Percentiles rank a stretch among this genome's conserved stretches.
Conservation (phyloP, 2,329 filamentous ascomycete genomes). For the Aureobasidium lini region DNA sequence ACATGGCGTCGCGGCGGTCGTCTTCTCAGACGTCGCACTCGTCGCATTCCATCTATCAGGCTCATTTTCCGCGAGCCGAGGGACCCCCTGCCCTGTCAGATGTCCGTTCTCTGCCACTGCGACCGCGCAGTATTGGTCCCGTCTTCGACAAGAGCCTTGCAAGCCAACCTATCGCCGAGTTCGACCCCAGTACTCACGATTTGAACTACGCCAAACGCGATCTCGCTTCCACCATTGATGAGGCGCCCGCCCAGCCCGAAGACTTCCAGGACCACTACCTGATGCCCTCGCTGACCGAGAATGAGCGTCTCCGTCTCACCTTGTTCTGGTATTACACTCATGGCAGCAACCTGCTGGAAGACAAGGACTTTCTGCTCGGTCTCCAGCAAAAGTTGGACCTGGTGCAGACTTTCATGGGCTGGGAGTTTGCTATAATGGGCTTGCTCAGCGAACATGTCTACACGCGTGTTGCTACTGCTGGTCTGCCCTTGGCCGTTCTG, state of each 20-base stretch:
- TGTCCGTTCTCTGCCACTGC: background rate
- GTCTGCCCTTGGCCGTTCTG: slow-evolving; percentile 35
- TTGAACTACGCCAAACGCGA: background rate
- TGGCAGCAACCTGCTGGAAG: slow-evolving; percentile 29
- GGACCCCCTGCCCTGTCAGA: background rate
- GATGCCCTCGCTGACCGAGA: slow-evolving; percentile 29
- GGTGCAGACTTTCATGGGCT: slow-evolving; percentile 35
- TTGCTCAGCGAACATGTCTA: slow-evolving; percentile 38
- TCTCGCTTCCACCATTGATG: slow-evolving; percentile 17
- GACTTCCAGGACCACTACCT: slow-evolving; percentile 26
- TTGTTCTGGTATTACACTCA: slow-evolving; percentile 40
- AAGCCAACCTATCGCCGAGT: slow-evolving; percentile 9
- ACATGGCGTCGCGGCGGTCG: background rate
- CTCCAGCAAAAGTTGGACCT: slow-evolving; percentile 38
- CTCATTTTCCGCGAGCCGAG: slow-evolving; percentile 16
- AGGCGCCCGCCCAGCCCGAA: slow-evolving; percentile 11
- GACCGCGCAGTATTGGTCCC: slow-evolving; percentile 10
- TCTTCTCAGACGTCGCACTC: background rate
- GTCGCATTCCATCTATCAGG: background rate
- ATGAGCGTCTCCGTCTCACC: slow-evolving; percentile 32
- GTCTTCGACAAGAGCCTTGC: slow-evolving; percentile 13
- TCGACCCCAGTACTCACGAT: slow-evolving; percentile 1
- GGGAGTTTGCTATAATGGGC: slow-evolving; percentile 42
- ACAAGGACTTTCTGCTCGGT: slow-evolving; percentile 34
- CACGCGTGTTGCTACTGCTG: slow-evolving; percentile 36